Conservation (phyloP, 2,329 filamentous ascomycete species). For the Periconia digitata region DNA sequence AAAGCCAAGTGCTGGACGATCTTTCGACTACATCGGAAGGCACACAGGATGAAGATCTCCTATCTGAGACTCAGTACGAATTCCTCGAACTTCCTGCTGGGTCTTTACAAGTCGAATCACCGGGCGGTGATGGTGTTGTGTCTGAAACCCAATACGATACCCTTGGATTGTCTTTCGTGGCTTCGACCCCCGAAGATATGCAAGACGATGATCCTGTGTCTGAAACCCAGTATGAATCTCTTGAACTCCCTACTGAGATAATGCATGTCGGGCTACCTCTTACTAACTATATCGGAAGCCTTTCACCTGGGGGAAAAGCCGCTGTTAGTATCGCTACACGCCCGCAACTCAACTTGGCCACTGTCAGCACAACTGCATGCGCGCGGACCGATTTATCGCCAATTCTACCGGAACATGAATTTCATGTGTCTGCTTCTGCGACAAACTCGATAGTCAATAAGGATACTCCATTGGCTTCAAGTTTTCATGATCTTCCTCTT, state of each 20-base stretch:
- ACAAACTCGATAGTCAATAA: not conserved
- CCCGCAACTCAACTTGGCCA: too few relatives aligned
- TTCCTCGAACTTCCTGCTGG: not conserved
- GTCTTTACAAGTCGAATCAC: not conserved
- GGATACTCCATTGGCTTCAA: not conserved
- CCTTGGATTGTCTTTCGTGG: not conserved
- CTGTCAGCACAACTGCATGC: too few relatives aligned
- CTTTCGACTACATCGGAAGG: constrained; percentile 24
- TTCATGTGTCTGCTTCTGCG: not conserved
- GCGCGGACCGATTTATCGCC: too few relatives aligned
- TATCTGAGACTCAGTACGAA: not conserved
- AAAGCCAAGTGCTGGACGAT: constrained; percentile 44
- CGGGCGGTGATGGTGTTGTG: not conserved
- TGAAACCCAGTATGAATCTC: not conserved
- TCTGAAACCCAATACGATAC: not conserved
- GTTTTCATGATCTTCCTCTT: constrained; percentile 25
- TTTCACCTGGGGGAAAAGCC: not conserved
- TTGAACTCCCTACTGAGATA: not conserved
- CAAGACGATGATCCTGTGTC: not conserved
- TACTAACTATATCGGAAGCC: not conserved
- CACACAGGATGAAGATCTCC: not conserved
- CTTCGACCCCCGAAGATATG: constrained; percentile 20
- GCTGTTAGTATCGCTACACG: not conserved
- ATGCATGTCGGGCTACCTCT: not conserved
- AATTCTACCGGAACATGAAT: too few relatives aligned